These are phyloP conservation scores for Arthrobotrys sphaeroides DNA, from an alignment of 2,329 filamentous ascomycete genomes.

Conservation along the genomic window DNA sequence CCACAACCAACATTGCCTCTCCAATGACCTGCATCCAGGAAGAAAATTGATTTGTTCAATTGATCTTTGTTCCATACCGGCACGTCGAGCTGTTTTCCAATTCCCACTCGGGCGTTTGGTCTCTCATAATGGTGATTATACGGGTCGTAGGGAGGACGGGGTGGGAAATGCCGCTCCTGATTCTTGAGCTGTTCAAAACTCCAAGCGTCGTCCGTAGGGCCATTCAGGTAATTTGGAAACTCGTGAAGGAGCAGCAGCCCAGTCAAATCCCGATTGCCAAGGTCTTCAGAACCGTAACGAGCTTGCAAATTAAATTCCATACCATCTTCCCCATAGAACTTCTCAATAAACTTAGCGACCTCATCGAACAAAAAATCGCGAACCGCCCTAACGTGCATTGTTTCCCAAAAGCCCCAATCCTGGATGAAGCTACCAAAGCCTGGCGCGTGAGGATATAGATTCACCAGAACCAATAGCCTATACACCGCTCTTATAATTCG, in stretches of 20 bases:
- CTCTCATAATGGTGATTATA: too few relatives aligned
- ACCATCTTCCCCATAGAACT: background rate
- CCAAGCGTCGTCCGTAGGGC: background rate
- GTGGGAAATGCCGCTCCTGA: too few relatives aligned
- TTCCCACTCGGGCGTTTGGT: too few relatives aligned
- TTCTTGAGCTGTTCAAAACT: background rate
- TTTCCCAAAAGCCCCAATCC: background rate
- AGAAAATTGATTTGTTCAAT: background rate
- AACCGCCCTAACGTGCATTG: background rate
- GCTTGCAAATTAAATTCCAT: too few relatives aligned
- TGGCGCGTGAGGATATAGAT: background rate
- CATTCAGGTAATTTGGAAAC: background rate
- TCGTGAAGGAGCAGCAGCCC: background rate
- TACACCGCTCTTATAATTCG: background rate
- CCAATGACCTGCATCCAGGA: background rate
- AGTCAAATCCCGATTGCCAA: too few relatives aligned
- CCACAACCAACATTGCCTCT: background rate
- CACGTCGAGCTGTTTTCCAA: too few relatives aligned
- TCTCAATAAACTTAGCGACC: background rate
- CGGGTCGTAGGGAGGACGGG: too few relatives aligned
- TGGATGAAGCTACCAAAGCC: background rate
- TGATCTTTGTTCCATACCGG: background rate
- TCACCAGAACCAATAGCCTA: background rate
- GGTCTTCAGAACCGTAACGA: too few relatives aligned
- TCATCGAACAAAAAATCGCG: constrained; percentile 4